phyloP scores from a whole-genome alignment of 2,329 filamentous ascomycete species.

The Penicillium sp. region DNA sequence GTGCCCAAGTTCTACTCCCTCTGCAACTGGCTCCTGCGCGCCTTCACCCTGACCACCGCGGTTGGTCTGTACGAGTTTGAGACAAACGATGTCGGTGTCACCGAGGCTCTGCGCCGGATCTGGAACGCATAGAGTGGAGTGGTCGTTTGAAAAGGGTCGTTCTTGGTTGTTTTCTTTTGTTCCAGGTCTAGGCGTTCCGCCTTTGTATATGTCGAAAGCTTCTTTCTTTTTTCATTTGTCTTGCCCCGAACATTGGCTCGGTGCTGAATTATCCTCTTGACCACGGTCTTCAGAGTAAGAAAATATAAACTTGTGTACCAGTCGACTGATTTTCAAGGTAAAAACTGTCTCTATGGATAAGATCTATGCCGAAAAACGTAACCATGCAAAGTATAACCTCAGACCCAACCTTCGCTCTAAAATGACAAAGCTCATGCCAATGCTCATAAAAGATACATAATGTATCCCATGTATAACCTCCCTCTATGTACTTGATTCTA shows the following conservation, averaged over 20 bases:
- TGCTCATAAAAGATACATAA: not conserved
- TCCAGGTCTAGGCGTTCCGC: constrained; percentile 40
- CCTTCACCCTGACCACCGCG: constrained; percentile 78
- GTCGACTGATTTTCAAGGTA: not conserved
- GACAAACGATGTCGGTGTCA: constrained; percentile 96
- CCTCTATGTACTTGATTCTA: not conserved
- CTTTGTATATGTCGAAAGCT: constrained; percentile 43
- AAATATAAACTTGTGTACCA: constrained; percentile 16
- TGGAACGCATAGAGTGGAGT: constrained; percentile 71
- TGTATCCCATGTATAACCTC: constrained; percentile 1
- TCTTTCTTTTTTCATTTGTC: constrained; percentile 30
- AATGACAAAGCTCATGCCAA: not conserved
- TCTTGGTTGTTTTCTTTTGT: constrained; percentile 34
- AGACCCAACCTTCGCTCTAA: not conserved
- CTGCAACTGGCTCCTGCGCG: constrained; percentile 80
- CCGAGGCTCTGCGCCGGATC: constrained; percentile 83
- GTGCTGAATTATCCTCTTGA: constrained; percentile 23
- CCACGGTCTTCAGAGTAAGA: constrained; percentile 6
- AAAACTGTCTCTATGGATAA: not conserved
- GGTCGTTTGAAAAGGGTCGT: constrained; percentile 34
- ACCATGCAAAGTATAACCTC: not conserved
- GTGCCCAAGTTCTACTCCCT: constrained; percentile 70
- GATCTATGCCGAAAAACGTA: constrained; percentile 18
- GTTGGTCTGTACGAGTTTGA: constrained; percentile 97
- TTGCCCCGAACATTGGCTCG: constrained; percentile 7